Evolutionary conservation across 2,329 filamentous ascomycete species (phyloP).

Genomic region (Ascochyta viciae-villosae): DNA sequence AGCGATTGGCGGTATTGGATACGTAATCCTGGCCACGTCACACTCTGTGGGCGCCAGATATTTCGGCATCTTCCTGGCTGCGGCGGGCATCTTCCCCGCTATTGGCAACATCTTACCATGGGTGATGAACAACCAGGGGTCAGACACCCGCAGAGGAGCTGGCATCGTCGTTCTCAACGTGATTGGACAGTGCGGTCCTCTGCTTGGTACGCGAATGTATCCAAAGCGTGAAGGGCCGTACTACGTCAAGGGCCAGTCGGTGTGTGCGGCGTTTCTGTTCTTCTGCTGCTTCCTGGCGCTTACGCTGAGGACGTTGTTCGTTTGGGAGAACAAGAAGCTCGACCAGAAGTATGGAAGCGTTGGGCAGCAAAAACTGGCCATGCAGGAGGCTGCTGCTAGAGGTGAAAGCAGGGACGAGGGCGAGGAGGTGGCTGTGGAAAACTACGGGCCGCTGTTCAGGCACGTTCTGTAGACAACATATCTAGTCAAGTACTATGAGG

Average conservation of each 20-base stretch:
- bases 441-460: slow-evolving; percentile 44
- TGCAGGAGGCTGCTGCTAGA: slow-evolving; percentile 24
- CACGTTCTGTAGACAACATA: slow-evolving; percentile 35
- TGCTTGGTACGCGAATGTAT: slow-evolving; percentile 48
- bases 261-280: slow-evolving; percentile 50
- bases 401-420: slow-evolving; percentile 22
- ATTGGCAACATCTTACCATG: slow-evolving; percentile 76
- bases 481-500: too few relatives aligned
- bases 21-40: slow-evolving; percentile 68
- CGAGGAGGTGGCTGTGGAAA: slow-evolving; percentile 36
- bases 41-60: slow-evolving; percentile 59
- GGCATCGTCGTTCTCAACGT: slow-evolving; percentile 72
- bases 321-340: slow-evolving; percentile 48
- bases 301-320: slow-evolving; percentile 38
- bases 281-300: slow-evolving; percentile 43
- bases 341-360: slow-evolving; percentile 43
- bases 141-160: slow-evolving; percentile 70
- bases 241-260: slow-evolving; percentile 45
- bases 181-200: slow-evolving; percentile 61
- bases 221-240: slow-evolving; percentile 40
- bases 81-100: slow-evolving; percentile 69
- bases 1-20: slow-evolving; percentile 66
- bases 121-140: slow-evolving; percentile 73
- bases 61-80: slow-evolving; percentile 61
- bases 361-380: slow-evolving; percentile 33